Conservation (phyloP, 1,139 yeast species). For the Lodderomyces jiufengensis region DNA sequence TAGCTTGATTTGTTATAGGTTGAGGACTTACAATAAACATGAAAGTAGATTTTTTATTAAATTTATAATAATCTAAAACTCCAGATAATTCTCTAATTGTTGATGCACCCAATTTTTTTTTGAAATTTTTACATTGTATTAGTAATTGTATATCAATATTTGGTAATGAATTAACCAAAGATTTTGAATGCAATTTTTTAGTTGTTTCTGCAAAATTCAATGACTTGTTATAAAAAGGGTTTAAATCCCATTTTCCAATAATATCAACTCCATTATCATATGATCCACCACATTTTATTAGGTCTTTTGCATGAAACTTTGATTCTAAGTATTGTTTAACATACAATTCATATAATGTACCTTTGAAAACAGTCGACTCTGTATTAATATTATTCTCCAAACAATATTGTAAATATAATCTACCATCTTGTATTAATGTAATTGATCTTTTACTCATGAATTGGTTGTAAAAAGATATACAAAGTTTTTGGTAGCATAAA, state of each 20-base stretch:
- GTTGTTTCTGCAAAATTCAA: not conserved
- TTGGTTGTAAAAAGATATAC: not conserved
- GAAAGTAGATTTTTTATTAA: slow-evolving; percentile 9
- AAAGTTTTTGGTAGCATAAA: not conserved
- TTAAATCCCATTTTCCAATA: slow-evolving; percentile 55
- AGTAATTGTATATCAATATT: slow-evolving; percentile 31
- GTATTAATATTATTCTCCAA: slow-evolving; percentile 18
- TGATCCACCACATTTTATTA: slow-evolving; percentile 55
- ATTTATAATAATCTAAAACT: slow-evolving; percentile 41
- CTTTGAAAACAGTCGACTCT: slow-evolving; percentile 53
- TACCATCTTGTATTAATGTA: slow-evolving; percentile 19
- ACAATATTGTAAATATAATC: slow-evolving; percentile 31
- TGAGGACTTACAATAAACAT: slow-evolving; percentile 55
- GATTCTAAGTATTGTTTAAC: slow-evolving; percentile 45
- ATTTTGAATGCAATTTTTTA: not conserved
- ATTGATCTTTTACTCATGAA: slow-evolving; percentile 5
- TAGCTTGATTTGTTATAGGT: slow-evolving; percentile 57
- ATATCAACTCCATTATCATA: slow-evolving; percentile 74
- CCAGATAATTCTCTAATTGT: slow-evolving; percentile 60
- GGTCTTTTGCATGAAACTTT: slow-evolving; percentile 40
- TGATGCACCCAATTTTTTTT: slow-evolving; percentile 46
- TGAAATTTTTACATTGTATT: slow-evolving; percentile 58
- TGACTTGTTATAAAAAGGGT: slow-evolving; percentile 19
- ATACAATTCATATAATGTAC: slow-evolving; percentile 66
- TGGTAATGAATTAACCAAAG: slow-evolving; percentile 8